Conservation (phyloP, 257 asterid genomes). For the Hygrophila difformis region DNA sequence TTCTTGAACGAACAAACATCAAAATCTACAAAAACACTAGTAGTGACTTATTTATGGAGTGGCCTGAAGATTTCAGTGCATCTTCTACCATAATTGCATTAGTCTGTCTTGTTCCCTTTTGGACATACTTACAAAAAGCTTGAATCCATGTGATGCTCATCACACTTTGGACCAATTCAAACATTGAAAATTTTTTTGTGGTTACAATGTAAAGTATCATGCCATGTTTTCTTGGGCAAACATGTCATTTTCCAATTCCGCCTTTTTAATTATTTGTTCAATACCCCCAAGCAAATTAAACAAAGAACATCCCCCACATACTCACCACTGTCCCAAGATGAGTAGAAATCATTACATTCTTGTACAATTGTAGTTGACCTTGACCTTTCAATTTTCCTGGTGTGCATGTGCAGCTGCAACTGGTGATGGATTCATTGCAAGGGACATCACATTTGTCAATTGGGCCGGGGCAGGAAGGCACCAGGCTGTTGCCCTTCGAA, state of each 20-base stretch:
- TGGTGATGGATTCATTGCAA: no score
- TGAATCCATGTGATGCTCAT: conserved; percentile 12
- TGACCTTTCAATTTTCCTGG: conserved; percentile 3
- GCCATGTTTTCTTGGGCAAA: conserved; percentile 36
- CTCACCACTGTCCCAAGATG: no score
- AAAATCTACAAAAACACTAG: no score
- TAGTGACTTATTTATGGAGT: no score
- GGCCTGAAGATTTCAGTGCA: no score
- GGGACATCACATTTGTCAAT: conserved; percentile 85
- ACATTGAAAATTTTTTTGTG: conserved; percentile 19
- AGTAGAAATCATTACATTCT: no score
- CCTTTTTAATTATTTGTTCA: no score
- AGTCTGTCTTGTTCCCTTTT: conserved; percentile 21
- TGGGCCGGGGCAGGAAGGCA: conserved; percentile 85
- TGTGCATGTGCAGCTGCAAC: conserved; percentile 44
- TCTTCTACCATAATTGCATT: conserved; percentile 5
- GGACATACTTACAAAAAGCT: conserved; percentile 4
- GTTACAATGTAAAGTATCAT: conserved; percentile 15
- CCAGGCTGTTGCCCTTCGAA: conserved; percentile 93
- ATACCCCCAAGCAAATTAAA: no score
- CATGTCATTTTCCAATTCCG: no score
- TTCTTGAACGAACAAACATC: no score
- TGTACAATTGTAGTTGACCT: no score
- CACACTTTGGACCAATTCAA: conserved; percentile 13
- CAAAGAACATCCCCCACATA: no score